A percentile compares a stretch with the other conserved stretches of the same genome.
These are phyloP conservation scores for Aspergillus jensenii DNA, from an alignment of 2,329 filamentous ascomycete species.

Conservation along the genomic window DNA sequence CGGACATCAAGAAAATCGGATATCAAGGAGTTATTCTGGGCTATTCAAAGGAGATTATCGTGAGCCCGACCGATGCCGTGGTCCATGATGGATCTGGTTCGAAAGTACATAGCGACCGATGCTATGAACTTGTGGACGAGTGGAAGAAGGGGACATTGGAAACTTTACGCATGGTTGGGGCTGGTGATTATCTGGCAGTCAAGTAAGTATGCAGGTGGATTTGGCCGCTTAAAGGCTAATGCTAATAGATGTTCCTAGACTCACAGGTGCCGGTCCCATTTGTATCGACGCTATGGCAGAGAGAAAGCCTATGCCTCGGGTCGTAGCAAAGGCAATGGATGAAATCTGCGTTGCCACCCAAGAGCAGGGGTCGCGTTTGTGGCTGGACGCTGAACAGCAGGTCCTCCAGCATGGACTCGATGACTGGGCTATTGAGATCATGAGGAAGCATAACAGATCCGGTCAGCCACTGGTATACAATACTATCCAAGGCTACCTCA, in stretches of 20 bases:
- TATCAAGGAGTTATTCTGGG: slow-evolving; percentile 50
- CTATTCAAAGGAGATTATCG: slow-evolving; percentile 25
- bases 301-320: slow-evolving; percentile 20
- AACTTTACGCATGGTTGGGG: slow-evolving; percentile 46
- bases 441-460: slow-evolving; percentile 44
- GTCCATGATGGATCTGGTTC: background rate
- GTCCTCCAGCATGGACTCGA: slow-evolving; percentile 46
- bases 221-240: too few species aligned
- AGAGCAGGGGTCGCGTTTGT: slow-evolving; percentile 38
- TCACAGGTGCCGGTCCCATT: slow-evolving; percentile 44
- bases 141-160: slow-evolving; percentile 50
- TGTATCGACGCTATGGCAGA: slow-evolving; percentile 39
- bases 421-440: slow-evolving; percentile 46
- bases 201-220: slow-evolving; percentile 31
- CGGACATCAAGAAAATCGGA: slow-evolving; percentile 42
- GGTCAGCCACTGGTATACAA: slow-evolving; percentile 36
- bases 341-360: slow-evolving; percentile 37
- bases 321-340: slow-evolving; percentile 30
- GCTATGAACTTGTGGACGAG: slow-evolving; percentile 31
- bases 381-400: slow-evolving; percentile 51
- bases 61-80: slow-evolving; percentile 41
- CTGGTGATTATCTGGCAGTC: slow-evolving; percentile 44
- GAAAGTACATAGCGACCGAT: background rate
- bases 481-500: slow-evolving; percentile 50
- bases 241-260: slow-evolving; percentile 24